Evolutionary conservation across 202 grass and related monocot genomes (phyloP), one percentile per base, ranked within the genome.

Genomic region (Eragrostis tef): DNA sequence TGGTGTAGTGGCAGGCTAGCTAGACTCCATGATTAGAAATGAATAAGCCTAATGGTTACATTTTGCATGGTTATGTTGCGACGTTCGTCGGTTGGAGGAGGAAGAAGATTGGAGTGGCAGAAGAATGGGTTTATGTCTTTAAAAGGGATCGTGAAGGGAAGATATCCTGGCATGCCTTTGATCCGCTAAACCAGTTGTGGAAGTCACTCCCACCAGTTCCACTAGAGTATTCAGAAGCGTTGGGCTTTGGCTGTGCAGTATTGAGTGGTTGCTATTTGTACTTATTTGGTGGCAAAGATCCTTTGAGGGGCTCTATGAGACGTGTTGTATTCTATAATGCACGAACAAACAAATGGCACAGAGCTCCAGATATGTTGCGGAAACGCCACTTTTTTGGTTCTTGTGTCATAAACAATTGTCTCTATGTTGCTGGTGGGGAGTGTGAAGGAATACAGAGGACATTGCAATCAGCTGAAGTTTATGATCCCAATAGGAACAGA

Each of bases 131-230:
- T 71, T 94, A 89, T 21, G 86, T 94, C 39, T 88, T 94, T 74
- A 94, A 94, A 81, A 90, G 91, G 81, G 91, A 94, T 25, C 86
- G 88, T 74, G 91, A 94, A 81, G 91, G 91, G n/a, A 94, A 91
- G 74, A 91, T 94, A 88, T 94, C 91, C 43, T 94, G 91, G 91
- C 86, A 94, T 65, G 91, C 91, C n/a, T 94, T 94, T 81, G 91
- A 94, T 77, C 91, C 91, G 6, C 66, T 88, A 43, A 67, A 88
- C 74, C 88, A 91, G 78, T 22, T 94, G 34, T 94, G 91, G 91
- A 90, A 94, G 53, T 83, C 88, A 11, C 88, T 94, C 16, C 91
- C 91, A 59, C 91, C 91, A 78, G 91, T 94, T 62, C 91, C 91
- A 63, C 61, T 60, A 4, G 91, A 91, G 65, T 94, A 91, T 70